Evolutionary conservation across 2,329 filamentous ascomycete species (phyloP).

Genomic region (Calycina marina): DNA sequence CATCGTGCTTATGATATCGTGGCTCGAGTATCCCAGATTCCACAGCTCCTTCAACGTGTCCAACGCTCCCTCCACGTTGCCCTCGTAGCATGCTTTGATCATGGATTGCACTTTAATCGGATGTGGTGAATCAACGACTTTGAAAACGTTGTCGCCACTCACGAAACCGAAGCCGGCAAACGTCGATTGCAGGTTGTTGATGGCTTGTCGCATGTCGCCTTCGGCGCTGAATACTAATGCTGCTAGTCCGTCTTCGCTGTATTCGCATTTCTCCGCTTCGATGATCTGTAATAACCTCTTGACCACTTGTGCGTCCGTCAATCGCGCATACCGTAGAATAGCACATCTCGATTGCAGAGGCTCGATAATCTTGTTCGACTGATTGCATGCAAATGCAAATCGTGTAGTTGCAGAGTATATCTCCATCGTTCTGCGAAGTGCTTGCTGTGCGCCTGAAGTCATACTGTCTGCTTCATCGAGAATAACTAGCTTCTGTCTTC

Average conservation of each 20-base stretch:
- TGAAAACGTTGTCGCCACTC: constrained; percentile 96
- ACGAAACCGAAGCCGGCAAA: constrained; percentile 90
- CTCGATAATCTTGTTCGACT: constrained; percentile 98
- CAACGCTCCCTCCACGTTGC: constrained; percentile 75
- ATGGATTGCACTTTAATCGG: constrained; percentile 97
- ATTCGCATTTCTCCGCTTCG: constrained; percentile 78
- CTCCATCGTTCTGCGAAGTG: constrained; percentile 91
- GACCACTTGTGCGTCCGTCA: constrained; percentile 87
- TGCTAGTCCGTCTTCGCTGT: constrained; percentile 84
- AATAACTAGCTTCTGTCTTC: constrained; percentile 91
- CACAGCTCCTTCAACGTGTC: constrained; percentile 82
- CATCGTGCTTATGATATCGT: constrained; percentile 99
- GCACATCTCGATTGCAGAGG: constrained; percentile 95
- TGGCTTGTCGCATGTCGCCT: constrained; percentile 96
- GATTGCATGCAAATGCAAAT: constrained; percentile 97
- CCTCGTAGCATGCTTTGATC: constrained; percentile 93
- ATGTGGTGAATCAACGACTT: constrained; percentile 91
- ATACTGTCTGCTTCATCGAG: constrained; percentile 97
- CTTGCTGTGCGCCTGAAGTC: constrained; percentile 93
- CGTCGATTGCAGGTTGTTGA: constrained; percentile 95
- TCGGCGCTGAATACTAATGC: constrained; percentile 96
- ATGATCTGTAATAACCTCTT: constrained; percentile 85
- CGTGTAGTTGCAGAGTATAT: constrained; percentile 94
- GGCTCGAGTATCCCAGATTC: constrained; percentile 91
- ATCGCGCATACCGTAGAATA: constrained; percentile 80